These are phyloP conservation scores for Pleurozium schreberi DNA, from an alignment of 225 moss, liverwort and hornwort genomes.

Conservation along the genomic window DNA sequence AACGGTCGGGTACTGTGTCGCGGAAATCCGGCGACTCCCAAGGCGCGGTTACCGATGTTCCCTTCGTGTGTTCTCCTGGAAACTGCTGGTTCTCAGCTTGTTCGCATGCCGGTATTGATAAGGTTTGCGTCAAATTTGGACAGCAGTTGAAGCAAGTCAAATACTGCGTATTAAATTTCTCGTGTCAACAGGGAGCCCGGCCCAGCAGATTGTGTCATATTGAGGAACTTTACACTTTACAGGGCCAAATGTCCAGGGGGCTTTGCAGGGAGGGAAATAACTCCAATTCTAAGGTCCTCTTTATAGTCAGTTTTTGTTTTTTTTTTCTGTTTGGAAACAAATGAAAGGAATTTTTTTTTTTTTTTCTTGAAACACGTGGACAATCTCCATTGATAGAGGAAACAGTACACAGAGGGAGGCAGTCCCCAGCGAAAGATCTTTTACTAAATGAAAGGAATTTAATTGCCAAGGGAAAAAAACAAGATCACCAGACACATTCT, in stretches of 20 bases:
- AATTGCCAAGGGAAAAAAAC: no score
- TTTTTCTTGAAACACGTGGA: no score
- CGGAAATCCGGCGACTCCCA: background rate
- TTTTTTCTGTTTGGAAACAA: no score
- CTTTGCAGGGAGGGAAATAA: background rate
- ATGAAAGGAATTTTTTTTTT: no score
- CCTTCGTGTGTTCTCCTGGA: background rate
- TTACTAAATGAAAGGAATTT: no score
- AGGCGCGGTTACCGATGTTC: constrained; percentile 10
- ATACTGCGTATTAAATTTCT: background rate
- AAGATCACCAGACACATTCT: no score
- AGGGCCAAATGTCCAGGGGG: background rate
- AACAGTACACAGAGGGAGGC: no score
- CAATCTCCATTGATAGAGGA: no score
- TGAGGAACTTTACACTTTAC: background rate
- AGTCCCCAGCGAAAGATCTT: no score
- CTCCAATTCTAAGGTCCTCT: background rate
- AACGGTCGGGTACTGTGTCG: constrained; percentile 6
- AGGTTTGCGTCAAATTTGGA: background rate
- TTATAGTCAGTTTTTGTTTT: background rate
- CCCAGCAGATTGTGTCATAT: background rate
- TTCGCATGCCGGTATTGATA: background rate
- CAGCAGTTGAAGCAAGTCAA: background rate
- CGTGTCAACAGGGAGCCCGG: background rate
- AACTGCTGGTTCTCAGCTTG: background rate